A percentile compares a stretch with the other conserved stretches of the same genome.
phyloP scores from a whole-genome alignment of 2,329 filamentous ascomycete genomes.

The Shiraia sp. region DNA sequence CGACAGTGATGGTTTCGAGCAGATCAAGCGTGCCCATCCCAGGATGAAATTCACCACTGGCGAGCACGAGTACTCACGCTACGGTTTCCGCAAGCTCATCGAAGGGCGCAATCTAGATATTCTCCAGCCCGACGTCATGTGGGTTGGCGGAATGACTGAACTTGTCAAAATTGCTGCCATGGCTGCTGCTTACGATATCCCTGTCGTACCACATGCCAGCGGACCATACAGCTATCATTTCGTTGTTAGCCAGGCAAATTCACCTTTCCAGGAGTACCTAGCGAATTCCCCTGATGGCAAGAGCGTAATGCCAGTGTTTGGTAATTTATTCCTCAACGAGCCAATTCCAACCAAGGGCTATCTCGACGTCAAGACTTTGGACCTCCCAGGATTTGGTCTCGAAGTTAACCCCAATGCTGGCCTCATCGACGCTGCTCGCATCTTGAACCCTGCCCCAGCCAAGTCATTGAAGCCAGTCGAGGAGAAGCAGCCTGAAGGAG shows the following conservation, averaged over 20 bases:
- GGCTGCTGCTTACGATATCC: constrained; percentile 91
- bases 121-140: constrained; percentile 96
- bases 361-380: constrained; percentile 76
- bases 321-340: constrained; percentile 87
- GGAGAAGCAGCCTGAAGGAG: constrained; percentile 22
- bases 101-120: constrained; percentile 92
- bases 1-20: constrained; percentile 86
- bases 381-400: constrained; percentile 89
- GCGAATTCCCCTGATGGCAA: constrained; percentile 91
- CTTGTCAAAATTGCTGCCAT: constrained; percentile 85
- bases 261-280: constrained; percentile 93
- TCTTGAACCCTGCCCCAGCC: constrained; percentile 68
- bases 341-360: constrained; percentile 84
- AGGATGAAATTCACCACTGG: constrained; percentile 92
- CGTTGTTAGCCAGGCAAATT: constrained; percentile 89
- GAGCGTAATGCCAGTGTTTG: constrained; percentile 88
- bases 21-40: constrained; percentile 89
- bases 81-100: constrained; percentile 91
- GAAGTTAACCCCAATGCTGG: constrained; percentile 82
- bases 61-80: constrained; percentile 93
- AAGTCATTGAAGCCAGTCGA: constrained; percentile 44
- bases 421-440: constrained; percentile 73
- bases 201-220: constrained; percentile 91
- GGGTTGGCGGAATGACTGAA: constrained; percentile 91
- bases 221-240: constrained; percentile 97